Evolutionary conservation across 805 yeast species (phyloP).

Genomic region (Candida hispaniensis): DNA sequence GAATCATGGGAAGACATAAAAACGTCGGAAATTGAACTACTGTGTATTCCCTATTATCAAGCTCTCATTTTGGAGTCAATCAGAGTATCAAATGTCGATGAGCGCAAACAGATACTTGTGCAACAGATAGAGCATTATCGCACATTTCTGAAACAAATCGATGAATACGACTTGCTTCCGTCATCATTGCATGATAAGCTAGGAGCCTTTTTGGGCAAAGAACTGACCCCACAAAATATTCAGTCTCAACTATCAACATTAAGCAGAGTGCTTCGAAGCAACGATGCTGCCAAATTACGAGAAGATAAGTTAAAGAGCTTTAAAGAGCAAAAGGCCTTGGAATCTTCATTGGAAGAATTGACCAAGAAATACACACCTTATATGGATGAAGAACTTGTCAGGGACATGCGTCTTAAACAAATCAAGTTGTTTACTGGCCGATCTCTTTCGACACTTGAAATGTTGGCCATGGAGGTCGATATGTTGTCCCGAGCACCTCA

Average conservation of each 20-base stretch:
- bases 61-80: slow-evolving; percentile 34
- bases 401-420: slow-evolving; percentile 47
- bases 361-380: slow-evolving; percentile 1
- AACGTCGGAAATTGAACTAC: slow-evolving; percentile 50
- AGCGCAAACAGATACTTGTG: slow-evolving; percentile 9
- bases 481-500: slow-evolving; percentile 38
- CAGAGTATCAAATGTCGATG: slow-evolving; percentile 15
- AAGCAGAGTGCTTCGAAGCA: slow-evolving; percentile 16
- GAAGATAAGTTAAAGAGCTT: slow-evolving; percentile 63
- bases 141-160: slow-evolving; percentile 22
- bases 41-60: slow-evolving; percentile 49
- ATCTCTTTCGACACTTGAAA: slow-evolving; percentile 47
- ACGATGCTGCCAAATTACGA: slow-evolving; percentile 39
- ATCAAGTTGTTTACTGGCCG: slow-evolving; percentile 42
- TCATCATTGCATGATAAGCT: slow-evolving; percentile 14
- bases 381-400: slow-evolving; percentile 53
- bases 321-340: slow-evolving; percentile 48
- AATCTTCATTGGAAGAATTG: slow-evolving; percentile 33
- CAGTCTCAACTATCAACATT: slow-evolving; percentile 14
- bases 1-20: slow-evolving; percentile 61
- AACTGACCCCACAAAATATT: slow-evolving; percentile 5
- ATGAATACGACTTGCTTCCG: slow-evolving; percentile 22
- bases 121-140: slow-evolving; percentile 20
- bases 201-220: slow-evolving; percentile 4
- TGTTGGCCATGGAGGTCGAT: slow-evolving; percentile 52